Evolutionary conservation across 441 rosid species (phyloP).

Genomic region (Populus hybrid): DNA sequence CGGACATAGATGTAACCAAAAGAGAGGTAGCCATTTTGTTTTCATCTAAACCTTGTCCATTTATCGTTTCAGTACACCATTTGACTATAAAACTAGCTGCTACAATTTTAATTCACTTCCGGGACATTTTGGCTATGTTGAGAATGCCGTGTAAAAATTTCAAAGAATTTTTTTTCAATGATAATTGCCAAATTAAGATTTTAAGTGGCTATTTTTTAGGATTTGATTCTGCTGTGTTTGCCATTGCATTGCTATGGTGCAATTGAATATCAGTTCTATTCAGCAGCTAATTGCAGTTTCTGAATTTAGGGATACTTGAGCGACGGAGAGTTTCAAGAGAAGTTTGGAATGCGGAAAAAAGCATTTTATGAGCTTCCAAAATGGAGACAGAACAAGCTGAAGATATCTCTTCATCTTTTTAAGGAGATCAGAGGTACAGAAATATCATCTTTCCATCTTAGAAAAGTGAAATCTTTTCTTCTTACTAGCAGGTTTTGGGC

Average conservation of each 20-base stretch:
- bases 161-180: background rate
- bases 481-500: background rate
- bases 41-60: background rate
- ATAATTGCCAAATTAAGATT: background rate
- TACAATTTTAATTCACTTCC: background rate
- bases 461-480: background rate
- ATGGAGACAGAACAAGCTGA: constrained; percentile 85
- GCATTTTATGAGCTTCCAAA: constrained; percentile 69
- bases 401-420: constrained; percentile 57
- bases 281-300: background rate
- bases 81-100: background rate
- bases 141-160: background rate
- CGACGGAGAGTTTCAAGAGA: constrained; percentile 62
- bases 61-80: background rate
- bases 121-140: background rate
- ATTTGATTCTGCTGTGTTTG: background rate
- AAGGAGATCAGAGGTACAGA: constrained; percentile 7
- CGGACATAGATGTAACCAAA: constrained; percentile 53
- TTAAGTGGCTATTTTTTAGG: background rate
- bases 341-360: constrained; percentile 46
- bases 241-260: background rate
- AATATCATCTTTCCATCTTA: background rate
- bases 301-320: constrained; percentile 58
- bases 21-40: constrained; percentile 53
- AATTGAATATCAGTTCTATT: background rate